Evolutionary conservation across 78 protist species (phyloP), one percentile per base, ranked within the genome.

Genomic region (Dictyostelium discoideum): DNA sequence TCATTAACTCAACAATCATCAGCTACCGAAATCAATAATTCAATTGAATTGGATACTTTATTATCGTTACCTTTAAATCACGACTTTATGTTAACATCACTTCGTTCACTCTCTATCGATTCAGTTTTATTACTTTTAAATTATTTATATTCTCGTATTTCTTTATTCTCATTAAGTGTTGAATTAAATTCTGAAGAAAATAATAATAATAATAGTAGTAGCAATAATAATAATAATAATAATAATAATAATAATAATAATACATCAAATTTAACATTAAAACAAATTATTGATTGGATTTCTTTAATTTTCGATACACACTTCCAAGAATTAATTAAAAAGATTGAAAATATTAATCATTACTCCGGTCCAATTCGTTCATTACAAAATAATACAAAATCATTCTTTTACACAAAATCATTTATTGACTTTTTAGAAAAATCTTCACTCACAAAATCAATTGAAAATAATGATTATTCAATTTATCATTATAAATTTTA

Each of bases 261-360:
- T 18, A 16, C 26, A 60, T 8, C 69, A 60, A 60, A 20, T 29
- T 24, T 87, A 13, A n/a, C 93, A 20, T 44, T 87, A 48, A 18
- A 76, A 20, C 93, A 87, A 78, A 32, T 87, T 8, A 46, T 78
- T 3, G 81, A 87, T 7, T 87, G 93, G 93, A 78, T 60, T 20
- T 76, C 86, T 18, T 26, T 87, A 0, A 44, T 87, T 13, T 37
- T 87, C 29, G 93, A 87, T 42, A 60, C 76, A 4, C 85, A 87
- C 65, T 87, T 78, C 67, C 93, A 87, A 79, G 86, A 87, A 79
- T n/a, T 79, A 32, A 32, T 44, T 3, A 18, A 42, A 79, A 77
- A 77, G 29, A 44, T 79, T 44, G 67, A 39, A 79, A 46, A 79
- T 79, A 44, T 79, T 18, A 74, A 74, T 74, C 81, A 74, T 3